These are phyloP conservation scores for Talaromyces adpressus DNA, from an alignment of 495 filamentous ascomycete species.

Conservation along the genomic window DNA sequence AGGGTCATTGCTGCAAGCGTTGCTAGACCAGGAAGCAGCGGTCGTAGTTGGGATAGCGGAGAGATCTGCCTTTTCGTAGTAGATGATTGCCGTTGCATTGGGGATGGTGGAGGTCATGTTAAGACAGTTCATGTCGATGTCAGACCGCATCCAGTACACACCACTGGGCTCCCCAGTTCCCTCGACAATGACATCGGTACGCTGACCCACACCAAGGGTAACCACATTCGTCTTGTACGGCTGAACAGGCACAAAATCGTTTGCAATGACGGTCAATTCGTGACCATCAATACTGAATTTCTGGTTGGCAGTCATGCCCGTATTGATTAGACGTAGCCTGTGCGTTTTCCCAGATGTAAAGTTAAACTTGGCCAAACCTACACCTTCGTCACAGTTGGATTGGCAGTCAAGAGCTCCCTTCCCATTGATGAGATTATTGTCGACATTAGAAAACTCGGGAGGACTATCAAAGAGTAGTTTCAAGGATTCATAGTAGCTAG, in stretches of 20 bases:
- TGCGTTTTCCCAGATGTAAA: constrained; percentile 35
- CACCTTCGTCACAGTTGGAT: not conserved
- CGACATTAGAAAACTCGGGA: not conserved
- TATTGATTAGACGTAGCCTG: constrained; percentile 51
- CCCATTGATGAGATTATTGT: constrained; percentile 1
- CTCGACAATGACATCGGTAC: constrained; percentile 50
- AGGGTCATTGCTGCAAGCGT: no score
- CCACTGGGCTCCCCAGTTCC: constrained; percentile 31
- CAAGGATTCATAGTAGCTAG: not conserved
- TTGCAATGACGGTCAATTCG: constrained; percentile 31
- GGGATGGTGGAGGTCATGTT: no score
- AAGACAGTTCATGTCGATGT: constrained; percentile 1
- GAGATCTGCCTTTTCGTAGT: no score
- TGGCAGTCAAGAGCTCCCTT: not conserved
- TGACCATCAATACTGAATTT: constrained; percentile 35
- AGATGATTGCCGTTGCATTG: no score
- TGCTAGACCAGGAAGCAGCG: no score
- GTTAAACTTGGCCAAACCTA: not conserved
- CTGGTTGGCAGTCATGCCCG: constrained; percentile 39
- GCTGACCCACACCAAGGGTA: constrained; percentile 35
- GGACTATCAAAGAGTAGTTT: no score
- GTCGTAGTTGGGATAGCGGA: no score
- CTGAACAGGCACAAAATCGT: constrained; percentile 32
- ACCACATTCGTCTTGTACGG: constrained; percentile 27
- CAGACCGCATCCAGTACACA: constrained; percentile 32